Percentiles rank a stretch among this genome's conserved stretches.
Conservation (phyloP, 306 rosid genomes). For the Prunus mume region DNA sequence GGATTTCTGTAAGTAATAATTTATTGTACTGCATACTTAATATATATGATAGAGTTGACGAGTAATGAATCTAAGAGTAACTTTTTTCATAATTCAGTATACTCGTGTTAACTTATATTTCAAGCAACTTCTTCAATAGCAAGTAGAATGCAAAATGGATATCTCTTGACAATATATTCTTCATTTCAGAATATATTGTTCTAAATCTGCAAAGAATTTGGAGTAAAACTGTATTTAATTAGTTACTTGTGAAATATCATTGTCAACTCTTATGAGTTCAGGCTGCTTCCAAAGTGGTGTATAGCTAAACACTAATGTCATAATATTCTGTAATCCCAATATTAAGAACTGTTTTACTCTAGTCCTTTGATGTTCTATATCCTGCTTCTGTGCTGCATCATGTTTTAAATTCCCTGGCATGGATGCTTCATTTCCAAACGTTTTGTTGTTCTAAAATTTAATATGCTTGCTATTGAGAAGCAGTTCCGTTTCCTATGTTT, state of each 20-base stretch:
- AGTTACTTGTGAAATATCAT: background rate
- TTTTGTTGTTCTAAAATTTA: background rate
- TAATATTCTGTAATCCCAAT: background rate
- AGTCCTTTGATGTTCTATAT: background rate
- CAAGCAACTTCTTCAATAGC: background rate
- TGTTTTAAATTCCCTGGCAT: background rate
- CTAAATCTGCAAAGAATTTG: background rate
- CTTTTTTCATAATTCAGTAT: background rate
- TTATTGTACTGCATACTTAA: background rate
- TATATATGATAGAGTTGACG: background rate
- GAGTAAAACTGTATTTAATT: background rate
- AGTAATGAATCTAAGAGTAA: background rate
- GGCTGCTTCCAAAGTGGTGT: background rate
- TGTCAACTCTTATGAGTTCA: background rate
- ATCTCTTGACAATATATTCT: background rate
- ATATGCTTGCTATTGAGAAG: background rate
- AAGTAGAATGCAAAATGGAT: background rate
- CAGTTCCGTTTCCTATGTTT: background rate
- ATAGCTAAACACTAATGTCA: background rate
- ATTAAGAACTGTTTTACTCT: background rate
- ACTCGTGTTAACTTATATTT: background rate
- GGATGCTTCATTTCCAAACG: background rate
- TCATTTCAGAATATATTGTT: background rate
- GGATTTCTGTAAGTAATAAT: conserved; percentile 76
- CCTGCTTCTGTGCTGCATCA: background rate